Conservation (phyloP, 768 basidiomycete genomes). For the Lactarius trivialis region DNA sequence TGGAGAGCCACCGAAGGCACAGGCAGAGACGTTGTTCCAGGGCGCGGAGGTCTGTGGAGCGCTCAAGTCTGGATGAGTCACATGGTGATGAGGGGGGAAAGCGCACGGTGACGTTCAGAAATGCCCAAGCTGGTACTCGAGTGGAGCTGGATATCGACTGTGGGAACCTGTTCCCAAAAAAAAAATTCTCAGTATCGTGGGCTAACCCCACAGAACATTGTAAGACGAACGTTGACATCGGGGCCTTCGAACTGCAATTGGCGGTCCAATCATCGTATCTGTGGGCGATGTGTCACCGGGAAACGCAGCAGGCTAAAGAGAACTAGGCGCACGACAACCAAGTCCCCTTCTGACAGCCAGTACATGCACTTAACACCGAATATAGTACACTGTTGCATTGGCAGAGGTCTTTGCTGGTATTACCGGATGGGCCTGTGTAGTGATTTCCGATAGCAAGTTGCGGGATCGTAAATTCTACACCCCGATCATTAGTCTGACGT, state of each 20-base stretch:
- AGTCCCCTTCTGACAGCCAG: slow-evolving; percentile 8
- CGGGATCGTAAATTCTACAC: slow-evolving; percentile 8
- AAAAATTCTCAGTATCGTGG: neutral
- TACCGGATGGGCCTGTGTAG: slow-evolving; percentile 7
- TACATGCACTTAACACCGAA: slow-evolving; percentile 6
- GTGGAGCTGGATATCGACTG: neutral
- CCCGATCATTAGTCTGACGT: neutral
- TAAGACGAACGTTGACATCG: neutral
- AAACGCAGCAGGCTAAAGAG: neutral
- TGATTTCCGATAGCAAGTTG: neutral
- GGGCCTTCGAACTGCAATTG: neutral
- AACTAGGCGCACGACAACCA: slow-evolving; percentile 6
- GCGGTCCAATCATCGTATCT: slow-evolving; percentile 6
- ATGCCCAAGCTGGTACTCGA: slow-evolving; percentile 13
- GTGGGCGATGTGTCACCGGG: neutral
- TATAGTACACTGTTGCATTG: slow-evolving; percentile 14
- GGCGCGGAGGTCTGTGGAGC: neutral
- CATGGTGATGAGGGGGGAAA: neutral
- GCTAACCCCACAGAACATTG: neutral
- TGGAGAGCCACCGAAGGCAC: neutral
- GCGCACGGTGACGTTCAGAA: slow-evolving; percentile 5
- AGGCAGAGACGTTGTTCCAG: slow-evolving; percentile 12
- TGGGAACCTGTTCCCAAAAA: slow-evolving; percentile 1
- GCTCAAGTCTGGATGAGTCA: neutral
- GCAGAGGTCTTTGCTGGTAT: slow-evolving; percentile 1